Base-by-base conservation (phyloP, 345 rosid genomes). In the Lumnitzera racemosa region DNA sequence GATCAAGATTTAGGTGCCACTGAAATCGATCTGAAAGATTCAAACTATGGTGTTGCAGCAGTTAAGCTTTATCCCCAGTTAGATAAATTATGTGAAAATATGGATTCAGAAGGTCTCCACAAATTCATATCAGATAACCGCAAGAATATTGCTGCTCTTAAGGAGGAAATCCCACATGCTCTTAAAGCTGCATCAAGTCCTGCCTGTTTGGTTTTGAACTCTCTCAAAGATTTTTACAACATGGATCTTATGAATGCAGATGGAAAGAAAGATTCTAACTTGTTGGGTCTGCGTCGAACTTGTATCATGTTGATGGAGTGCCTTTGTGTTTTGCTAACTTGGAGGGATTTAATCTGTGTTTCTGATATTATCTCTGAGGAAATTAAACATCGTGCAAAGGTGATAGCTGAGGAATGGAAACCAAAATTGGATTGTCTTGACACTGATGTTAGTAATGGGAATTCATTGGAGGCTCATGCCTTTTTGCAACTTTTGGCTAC, bases 401-500 rank as follows among this genome's bases (percentile, higher is more conserved):
- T 78, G 72, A 77, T 84, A 73, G 84, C 87, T 56, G 75, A 76
- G 71, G 72, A 75, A 72, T 84, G 90, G 90, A 81, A 73, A 74
- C 81, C 77, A 61, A 81, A 73, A 67, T 81, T 83, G 84, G 73
- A 73, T 76, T 66, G 63, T 69, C 74, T 63, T 53, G 78, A 71
- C 76, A 63, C 27, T 69, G 79, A 66, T 62, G 76, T 82, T 79
- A 68, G 76, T 78, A 72, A 75, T 77, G 81, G 76, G 64, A 75
- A 75, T 61, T 74, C 81, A 75, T 75, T 77, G 79, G 84, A 81
- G 79, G 87, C 83, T 43, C 75, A 74, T 51, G 79, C 84, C 58
- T 81, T 84, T 71, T 78, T 84, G 77, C 87, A 75, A 78, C 87
- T 84, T 74, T 82, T 84, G 46, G 74, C 83, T 51, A 81, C 87